phyloP scores from a whole-genome alignment of 345 rosid genomes.

The Citrus reticulata region DNA sequence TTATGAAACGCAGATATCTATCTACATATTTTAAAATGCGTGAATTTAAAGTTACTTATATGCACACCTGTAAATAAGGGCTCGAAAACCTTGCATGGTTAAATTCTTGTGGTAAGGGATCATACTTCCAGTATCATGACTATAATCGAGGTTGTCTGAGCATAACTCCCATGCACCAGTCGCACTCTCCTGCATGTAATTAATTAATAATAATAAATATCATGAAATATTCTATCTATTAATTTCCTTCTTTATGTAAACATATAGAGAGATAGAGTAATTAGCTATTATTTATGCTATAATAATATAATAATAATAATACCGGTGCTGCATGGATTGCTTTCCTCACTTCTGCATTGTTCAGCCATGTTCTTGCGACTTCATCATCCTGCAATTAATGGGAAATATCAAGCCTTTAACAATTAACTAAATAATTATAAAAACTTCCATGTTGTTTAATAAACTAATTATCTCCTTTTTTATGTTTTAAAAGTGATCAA shows the following conservation, averaged over 20 bases:
- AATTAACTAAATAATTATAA: no score
- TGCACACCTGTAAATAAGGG: conserved; percentile 48
- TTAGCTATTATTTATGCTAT: no score
- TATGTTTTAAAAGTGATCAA: no score
- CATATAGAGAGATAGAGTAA: no score
- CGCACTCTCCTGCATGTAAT: conserved; percentile 14
- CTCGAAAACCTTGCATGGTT: conserved; percentile 45
- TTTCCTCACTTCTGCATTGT: conserved; percentile 34
- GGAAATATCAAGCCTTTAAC: background rate
- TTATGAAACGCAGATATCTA: no score
- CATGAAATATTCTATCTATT: no score
- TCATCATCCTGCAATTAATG: conserved; percentile 25
- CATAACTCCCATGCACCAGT: conserved; percentile 52
- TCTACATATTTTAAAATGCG: no score
- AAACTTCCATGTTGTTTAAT: no score
- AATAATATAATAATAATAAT: background rate
- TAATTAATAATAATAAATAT: background rate
- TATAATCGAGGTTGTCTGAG: conserved; percentile 17
- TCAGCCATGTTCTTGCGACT: conserved; percentile 39
- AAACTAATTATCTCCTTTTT: no score
- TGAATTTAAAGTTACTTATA: no score
- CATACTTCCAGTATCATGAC: conserved; percentile 39
- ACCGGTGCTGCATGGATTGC: conserved; percentile 41
- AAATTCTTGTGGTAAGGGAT: conserved; percentile 40
- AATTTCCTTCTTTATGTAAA: no score